Evolutionary conservation across 179 eudicot species (phyloP).

Genomic region (Beta corolliflora): DNA sequence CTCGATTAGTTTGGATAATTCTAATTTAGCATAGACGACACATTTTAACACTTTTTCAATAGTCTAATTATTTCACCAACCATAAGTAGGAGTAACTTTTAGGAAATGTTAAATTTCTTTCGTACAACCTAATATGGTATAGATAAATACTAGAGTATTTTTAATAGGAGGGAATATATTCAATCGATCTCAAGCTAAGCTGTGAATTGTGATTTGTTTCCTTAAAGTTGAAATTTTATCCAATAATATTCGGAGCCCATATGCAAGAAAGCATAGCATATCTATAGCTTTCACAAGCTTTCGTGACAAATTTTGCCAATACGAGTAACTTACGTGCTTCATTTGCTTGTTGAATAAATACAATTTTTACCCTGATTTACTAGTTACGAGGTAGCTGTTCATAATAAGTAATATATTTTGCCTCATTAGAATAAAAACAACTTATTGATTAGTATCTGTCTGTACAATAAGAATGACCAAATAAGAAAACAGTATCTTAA

Average conservation of each 20-base stretch:
- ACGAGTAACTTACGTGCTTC: neutral
- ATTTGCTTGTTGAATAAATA: neutral
- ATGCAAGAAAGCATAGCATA: neutral
- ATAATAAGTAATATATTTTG: neutral
- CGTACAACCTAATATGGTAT: too few species aligned
- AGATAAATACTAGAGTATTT: too few species aligned
- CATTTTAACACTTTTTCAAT: too few species aligned
- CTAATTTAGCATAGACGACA: too few species aligned
- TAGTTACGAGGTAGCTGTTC: conserved; percentile 7
- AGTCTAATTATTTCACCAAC: too few species aligned
- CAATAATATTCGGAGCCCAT: neutral
- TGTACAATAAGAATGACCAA: neutral
- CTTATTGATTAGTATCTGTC: neutral
- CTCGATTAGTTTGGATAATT: too few species aligned
- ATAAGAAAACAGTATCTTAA: neutral
- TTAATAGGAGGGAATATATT: neutral
- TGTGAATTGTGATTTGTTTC: neutral
- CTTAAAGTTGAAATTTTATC: neutral
- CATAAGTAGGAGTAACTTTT: too few species aligned
- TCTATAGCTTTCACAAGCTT: neutral
- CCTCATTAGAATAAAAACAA: neutral
- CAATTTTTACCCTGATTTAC: neutral
- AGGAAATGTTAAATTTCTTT: too few species aligned
- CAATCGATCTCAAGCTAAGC: neutral
- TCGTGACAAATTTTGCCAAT: neutral